Conservation (phyloP, 164 flowering plant genomes). For the Cinnamomum chago region DNA sequence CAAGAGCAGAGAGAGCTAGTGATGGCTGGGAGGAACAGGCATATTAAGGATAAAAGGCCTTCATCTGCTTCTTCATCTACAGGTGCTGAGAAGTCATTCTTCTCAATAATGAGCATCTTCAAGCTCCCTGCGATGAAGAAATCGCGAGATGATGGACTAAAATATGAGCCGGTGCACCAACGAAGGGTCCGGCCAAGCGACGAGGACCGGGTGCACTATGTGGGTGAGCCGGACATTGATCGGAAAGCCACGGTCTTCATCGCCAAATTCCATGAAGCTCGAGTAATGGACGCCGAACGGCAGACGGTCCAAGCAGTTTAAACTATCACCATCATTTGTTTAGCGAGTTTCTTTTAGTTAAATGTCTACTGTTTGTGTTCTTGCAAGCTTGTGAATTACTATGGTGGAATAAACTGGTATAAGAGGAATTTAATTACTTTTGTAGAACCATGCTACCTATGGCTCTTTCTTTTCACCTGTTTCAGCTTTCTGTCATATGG, state of each 20-base stretch:
- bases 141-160: background rate
- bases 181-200: background rate
- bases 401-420: background rate
- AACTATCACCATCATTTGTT: background rate
- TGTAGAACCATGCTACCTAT: background rate
- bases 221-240: constrained; percentile 6
- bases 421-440: background rate
- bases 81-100: background rate
- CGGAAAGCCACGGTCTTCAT: constrained; percentile 8
- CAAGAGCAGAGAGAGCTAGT: background rate
- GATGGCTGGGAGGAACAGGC: constrained; percentile 5
- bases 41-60: background rate
- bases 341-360: background rate
- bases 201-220: constrained; percentile 4
- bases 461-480: too few relatives aligned
- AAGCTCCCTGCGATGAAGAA: constrained; percentile 2
- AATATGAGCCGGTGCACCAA: background rate
- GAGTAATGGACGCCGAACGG: background rate
- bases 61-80: background rate
- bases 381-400: background rate
- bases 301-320: background rate
- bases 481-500: too few relatives aligned
- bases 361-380: background rate
- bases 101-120: constrained; percentile 7
- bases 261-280: background rate